Conservation (phyloP, 176 grass and related monocot genomes). For the Puccinellia tenuiflora region DNA sequence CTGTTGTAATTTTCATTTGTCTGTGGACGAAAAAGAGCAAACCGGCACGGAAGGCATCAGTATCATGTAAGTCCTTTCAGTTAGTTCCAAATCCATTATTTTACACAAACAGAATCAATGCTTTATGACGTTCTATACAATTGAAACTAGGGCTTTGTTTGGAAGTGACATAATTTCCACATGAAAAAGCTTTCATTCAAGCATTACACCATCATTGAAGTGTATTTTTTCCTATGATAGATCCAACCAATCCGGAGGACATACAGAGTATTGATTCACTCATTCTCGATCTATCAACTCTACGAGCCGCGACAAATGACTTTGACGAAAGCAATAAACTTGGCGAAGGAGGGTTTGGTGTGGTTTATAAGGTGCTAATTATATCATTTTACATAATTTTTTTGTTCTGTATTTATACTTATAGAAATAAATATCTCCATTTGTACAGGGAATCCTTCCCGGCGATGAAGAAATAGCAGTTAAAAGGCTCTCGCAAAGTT, state of each 20-base stretch:
- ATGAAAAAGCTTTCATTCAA: neutral
- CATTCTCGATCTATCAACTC: conserved; percentile 38
- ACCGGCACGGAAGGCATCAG: neutral
- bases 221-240: neutral
- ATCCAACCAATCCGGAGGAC: conserved; percentile 13
- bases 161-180: neutral
- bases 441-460: conserved; percentile 48
- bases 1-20: conserved; percentile 19
- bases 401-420: neutral
- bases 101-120: neutral
- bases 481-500: conserved; percentile 55
- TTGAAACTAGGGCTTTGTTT: neutral
- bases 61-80: conserved; percentile 11
- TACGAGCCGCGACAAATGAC: conserved; percentile 33
- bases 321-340: conserved; percentile 54
- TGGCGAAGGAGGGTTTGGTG: conserved; percentile 60
- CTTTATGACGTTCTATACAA: neutral
- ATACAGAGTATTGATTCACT: conserved; percentile 27
- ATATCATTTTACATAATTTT: neutral
- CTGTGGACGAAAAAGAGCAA: conserved; percentile 18
- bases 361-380: conserved; percentile 37
- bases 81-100: neutral
- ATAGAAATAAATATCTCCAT: neutral
- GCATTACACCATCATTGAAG: neutral
- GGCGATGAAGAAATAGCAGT: conserved; percentile 44